Base-by-base conservation (phyloP, 2,329 filamentous ascomycete species). In the Cladorrhinum sp. region DNA sequence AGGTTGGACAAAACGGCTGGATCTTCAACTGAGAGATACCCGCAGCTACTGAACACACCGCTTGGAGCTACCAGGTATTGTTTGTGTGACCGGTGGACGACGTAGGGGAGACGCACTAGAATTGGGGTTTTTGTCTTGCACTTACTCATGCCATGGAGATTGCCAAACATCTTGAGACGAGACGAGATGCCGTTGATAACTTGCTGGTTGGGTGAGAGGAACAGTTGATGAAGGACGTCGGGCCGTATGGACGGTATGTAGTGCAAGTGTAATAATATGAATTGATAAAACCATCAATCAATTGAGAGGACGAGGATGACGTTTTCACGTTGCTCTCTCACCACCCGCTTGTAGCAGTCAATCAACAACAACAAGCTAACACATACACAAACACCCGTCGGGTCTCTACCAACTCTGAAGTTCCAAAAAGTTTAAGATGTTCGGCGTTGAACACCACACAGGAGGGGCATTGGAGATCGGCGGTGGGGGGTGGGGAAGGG, bases 101-200 rank as follows among this genome's bases (percentile, higher is more conserved):
- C n/a, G 18, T 46, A 7, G 2, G 42, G 18, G 42, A 18, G 26
- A 20, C 33, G 55, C 46, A 51, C 48, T 36, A 42, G 46, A 9
- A 52, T 50, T n/a, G 42, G 16, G 48, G 21, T 28, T 46, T 28
- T 10, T 50, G 16, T 50, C 20, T 18, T 36, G 33, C n/a, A 65
- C 64, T 62, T 62, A 65, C 64, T 62, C 55, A 65, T 70, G 61
- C 73, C 71, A 56, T 75, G 64, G 63, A 80, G 73, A 57, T 72
- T 75, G 54, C 77, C 77, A 68, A 80, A 80, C 78, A 80, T 80
- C 67, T 62, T 69, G 68, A 46, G 26, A 28, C 9, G 26, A 28
- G 4, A 14, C 18, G 16, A 46, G 42, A 8, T 46, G 42, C 42
- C 16, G 42, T 46, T 21, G 42, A 46, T 21, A 3, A 28, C 26